Base-by-base conservation (phyloP, 2,329 filamentous ascomycete species). In the Nemania sp. region DNA sequence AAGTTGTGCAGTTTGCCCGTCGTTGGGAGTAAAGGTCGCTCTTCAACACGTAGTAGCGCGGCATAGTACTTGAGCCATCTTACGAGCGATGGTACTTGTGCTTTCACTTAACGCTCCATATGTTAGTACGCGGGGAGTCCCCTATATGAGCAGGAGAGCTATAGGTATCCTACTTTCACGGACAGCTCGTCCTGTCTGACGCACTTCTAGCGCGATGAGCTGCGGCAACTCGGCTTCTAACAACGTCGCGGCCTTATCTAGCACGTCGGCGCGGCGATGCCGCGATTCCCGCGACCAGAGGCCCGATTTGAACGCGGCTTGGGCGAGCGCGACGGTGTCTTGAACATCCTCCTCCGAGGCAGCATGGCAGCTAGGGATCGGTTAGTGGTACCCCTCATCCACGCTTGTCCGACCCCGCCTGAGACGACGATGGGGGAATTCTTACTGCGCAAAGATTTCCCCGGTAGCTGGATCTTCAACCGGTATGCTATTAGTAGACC, bases 21-120 rank as follows among this genome's bases (percentile, higher is more conserved):
- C 2, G 90, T 92, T 0, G 91, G 90, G 1, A 92, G 82, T 0
- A 93, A 87, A 1, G 87, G 80, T 2, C 89, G 85, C 78, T 92
- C 89, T 74, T 92, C 89, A 0, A 87, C 89, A n/a, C 90, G 86
- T 35, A 91, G 83, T 0, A 92, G 76, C 0, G 89, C 84, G 1
- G 90, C 89, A 74, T 90, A 93, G 80, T 93, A 93, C 67, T 87
- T 88, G 79, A 93, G 89, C 90, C 90, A 93, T 51, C 88, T 87
- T 0, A 89, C 85, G 0, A 93, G 82, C 0, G 87, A 88, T 0
- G 88, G 87, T 5, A 91, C 86, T 76, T 93, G 91, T 1, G 90
- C 89, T 56, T 85, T 83, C 89, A 93, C 70, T 71, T 67, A 32
- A 18, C n/a, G 20, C 26, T 11, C 18, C 15, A 41, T 20, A 22